Evolutionary conservation across 2,329 filamentous ascomycete genomes (phyloP), one percentile per base, ranked within the genome.

Genomic region (Colletotrichum sp.): DNA sequence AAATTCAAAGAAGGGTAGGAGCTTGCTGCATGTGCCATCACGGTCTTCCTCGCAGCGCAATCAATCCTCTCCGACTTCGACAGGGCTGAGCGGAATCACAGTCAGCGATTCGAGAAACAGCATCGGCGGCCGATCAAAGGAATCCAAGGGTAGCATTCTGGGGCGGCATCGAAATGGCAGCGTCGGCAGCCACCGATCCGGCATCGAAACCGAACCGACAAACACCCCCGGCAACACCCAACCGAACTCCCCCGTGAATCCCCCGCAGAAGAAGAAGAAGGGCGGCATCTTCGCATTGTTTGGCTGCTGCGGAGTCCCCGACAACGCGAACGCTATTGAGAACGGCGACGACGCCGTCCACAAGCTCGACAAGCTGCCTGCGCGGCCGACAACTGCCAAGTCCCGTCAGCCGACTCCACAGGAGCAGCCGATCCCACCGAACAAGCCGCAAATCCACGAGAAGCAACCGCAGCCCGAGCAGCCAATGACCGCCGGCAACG

Each of bases 111-210:
- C 89, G 72, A 87, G 89, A 82, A 92, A 92, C 80, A 93, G 91
- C 82, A 91, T 92, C 80, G 90, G 90, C 79, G 89, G 90, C 75
- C 89, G 89, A 79, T 94, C 93, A 65, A 93, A 92, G 84, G 92
- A 91, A 79, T 93, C 91, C 76, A 92, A 90, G 85, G 87, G 89
- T 79, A 94, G 92, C 85, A 91, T 93, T 80, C 85, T 92, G 71
- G 92, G 89, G 77, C 88, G 90, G 79, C 89, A 90, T 80, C 89
- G 92, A 81, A 94, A 94, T 85, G 91, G 92, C 80, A 95, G 93
- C 85, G 89, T 91, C 77, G 92, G 91, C 79, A 95, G 92, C 86
- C 92, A 92, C 85, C 88, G 89, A 81, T 91, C 90, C 78, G 88
- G 88, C 81, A 72, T 76, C 66, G 89, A 87, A 81, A 90, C 88